These are phyloP conservation scores for Tubosaeta sp. DNA, from an alignment of 768 basidiomycete genomes.

Conservation along the genomic window DNA sequence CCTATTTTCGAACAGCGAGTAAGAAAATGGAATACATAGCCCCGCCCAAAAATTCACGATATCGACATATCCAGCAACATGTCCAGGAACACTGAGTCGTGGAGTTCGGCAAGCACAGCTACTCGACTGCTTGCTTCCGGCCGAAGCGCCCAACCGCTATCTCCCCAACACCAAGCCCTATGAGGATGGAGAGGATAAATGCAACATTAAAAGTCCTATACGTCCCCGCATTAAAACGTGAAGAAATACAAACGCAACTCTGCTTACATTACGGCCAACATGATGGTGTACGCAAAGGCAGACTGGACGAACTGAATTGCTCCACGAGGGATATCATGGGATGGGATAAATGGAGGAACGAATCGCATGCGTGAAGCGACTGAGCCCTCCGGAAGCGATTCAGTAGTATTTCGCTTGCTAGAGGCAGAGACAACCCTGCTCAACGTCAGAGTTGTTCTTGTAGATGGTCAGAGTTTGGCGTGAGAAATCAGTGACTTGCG, in stretches of 20 bases:
- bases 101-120: background rate
- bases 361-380: conserved; percentile 23
- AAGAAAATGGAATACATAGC: too few species aligned
- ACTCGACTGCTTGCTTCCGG: conserved; percentile 4
- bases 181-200: conserved; percentile 67
- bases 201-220: conserved; percentile 80
- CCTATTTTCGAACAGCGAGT: too few species aligned
- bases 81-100: background rate
- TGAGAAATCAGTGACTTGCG: conserved; percentile 4
- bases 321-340: conserved; percentile 71
- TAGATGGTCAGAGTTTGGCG: background rate
- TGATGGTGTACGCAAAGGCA: conserved; percentile 62
- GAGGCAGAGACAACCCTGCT: background rate
- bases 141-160: conserved; percentile 59
- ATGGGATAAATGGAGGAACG: conserved; percentile 56
- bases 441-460: conserved; percentile 11
- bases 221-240: conserved; percentile 4
- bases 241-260: background rate
- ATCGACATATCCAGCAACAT: background rate
- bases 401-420: background rate
- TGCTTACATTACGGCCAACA: conserved; percentile 78
- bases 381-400: background rate
- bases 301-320: conserved; percentile 59
- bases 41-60: background rate
- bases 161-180: conserved; percentile 75